A percentile compares a stretch with the other conserved stretches of the same genome.
Evolutionary conservation across 176 grass and related monocot species (phyloP).

Genomic region (Thalia dealbata): DNA sequence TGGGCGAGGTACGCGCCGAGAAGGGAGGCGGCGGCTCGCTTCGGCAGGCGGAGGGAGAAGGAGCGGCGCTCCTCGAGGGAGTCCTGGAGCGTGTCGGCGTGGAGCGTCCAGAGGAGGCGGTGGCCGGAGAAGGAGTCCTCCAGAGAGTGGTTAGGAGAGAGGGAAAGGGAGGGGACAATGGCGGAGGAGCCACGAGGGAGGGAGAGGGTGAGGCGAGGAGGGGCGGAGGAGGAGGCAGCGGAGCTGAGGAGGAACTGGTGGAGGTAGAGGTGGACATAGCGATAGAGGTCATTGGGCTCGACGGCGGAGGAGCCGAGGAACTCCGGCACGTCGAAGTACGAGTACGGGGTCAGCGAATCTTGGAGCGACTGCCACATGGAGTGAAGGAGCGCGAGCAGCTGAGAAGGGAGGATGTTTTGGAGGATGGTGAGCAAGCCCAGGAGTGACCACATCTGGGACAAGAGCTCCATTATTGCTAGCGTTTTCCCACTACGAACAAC

Average conservation of each 20-base stretch:
- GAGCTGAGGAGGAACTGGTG: slow-evolving; percentile 74
- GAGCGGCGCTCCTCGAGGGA: slow-evolving; percentile 82
- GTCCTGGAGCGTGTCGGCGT: slow-evolving; percentile 87
- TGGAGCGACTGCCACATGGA: slow-evolving; percentile 85
- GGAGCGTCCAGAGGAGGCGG: slow-evolving; percentile 66
- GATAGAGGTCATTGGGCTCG: slow-evolving; percentile 87
- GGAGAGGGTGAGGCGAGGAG: slow-evolving; percentile 70
- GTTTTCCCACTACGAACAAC: neutral
- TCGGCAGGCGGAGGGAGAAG: slow-evolving; percentile 86
- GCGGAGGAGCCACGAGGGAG: slow-evolving; percentile 33
- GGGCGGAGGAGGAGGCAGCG: slow-evolving; percentile 23
- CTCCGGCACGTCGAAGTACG: slow-evolving; percentile 92
- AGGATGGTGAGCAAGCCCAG: slow-evolving; percentile 92
- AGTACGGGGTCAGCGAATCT: slow-evolving; percentile 86
- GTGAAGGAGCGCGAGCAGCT: slow-evolving; percentile 75
- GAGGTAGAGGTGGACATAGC: slow-evolving; percentile 89
- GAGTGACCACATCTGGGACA: slow-evolving; percentile 95
- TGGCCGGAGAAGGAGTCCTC: slow-evolving; percentile 64
- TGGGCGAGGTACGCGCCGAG: slow-evolving; percentile 66
- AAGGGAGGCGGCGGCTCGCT: slow-evolving; percentile 52
- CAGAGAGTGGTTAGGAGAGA: slow-evolving; percentile 83
- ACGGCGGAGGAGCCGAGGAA: slow-evolving; percentile 81
- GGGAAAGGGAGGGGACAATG: slow-evolving; percentile 41
- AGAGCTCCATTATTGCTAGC: slow-evolving; percentile 68
- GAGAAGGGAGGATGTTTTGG: slow-evolving; percentile 91